Conservation (phyloP, 2,329 filamentous ascomycete species). For the Calonectria hongkongensis region DNA sequence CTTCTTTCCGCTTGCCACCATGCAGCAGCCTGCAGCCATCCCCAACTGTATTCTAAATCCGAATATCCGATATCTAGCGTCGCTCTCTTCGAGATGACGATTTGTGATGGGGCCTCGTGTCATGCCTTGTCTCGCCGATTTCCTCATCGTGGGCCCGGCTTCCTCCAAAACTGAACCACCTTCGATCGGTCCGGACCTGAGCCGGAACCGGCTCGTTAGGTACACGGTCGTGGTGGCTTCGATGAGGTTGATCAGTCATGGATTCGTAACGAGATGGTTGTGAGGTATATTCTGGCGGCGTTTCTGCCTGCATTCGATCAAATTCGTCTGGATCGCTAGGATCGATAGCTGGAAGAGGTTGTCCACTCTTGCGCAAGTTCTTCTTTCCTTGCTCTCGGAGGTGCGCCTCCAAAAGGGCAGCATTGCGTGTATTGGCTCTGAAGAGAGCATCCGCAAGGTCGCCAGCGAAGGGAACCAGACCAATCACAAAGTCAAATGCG, state of each 20-base stretch:
- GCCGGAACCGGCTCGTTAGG: slow-evolving; percentile 55
- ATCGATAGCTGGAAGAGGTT: slow-evolving; percentile 68
- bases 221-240: slow-evolving; percentile 41
- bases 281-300: slow-evolving; percentile 54
- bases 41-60: slow-evolving; percentile 39
- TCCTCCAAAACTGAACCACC: slow-evolving; percentile 56
- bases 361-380: slow-evolving; percentile 68
- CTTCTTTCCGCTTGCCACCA: slow-evolving; percentile 16
- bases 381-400: slow-evolving; percentile 81
- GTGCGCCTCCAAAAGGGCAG: slow-evolving; percentile 80
- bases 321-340: slow-evolving; percentile 72
- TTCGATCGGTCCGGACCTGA: slow-evolving; percentile 53
- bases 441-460: slow-evolving; percentile 83
- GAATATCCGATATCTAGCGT: slow-evolving; percentile 45
- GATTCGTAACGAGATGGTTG: slow-evolving; percentile 51
- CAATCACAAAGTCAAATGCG: slow-evolving; percentile 81
- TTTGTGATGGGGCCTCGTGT: slow-evolving; percentile 45
- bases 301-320: slow-evolving; percentile 62
- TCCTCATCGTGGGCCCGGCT: slow-evolving; percentile 57
- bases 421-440: slow-evolving; percentile 86
- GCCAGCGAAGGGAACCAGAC: slow-evolving; percentile 84
- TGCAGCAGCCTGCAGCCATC: slow-evolving; percentile 18
- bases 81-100: slow-evolving; percentile 48
- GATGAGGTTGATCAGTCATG: slow-evolving; percentile 50
- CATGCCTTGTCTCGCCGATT: slow-evolving; percentile 49